Base-by-base conservation (phyloP, 257 asterid genomes). In the Penstemon eatonii region DNA sequence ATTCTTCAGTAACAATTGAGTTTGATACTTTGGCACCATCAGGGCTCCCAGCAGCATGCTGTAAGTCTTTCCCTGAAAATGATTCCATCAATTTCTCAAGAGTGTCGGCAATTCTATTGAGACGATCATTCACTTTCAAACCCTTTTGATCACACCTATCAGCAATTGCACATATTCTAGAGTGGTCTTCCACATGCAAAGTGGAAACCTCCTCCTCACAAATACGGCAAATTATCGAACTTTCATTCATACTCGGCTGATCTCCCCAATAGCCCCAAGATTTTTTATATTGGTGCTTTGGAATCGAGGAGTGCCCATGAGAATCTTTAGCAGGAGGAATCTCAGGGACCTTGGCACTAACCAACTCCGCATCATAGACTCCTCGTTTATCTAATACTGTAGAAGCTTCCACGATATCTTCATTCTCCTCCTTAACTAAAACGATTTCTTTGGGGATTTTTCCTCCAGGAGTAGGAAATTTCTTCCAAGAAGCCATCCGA, bases 141-240 rank as follows among this genome's bases (percentile, higher is more conserved):
- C 99, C 99, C 79, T 87, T 89, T 54, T 87, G 96, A 85, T 94
- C 99, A 69, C 96, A 91, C 44, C 99, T 84, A 89, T 94, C 96
- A 46, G 99, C 96, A 64, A 94, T 80, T 56, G 99, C 96, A 78
- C 99, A 94, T 74, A 94, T 80, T 82, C 93, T 83, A 45, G 99
- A 94, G 83, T 94, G 99, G 69, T 94, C 99, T 82, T 94, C 99
- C 73, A 94, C 99, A 37, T 87, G 96, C 82, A 82, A 85, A 71
- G 99, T 94, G 46, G 95, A 96, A 77, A 94, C 96, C 83, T 89
- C 96, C 74, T 94, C 99, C 83, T 94, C 99, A 75, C 99, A 94
- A 69, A 94, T 94, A 65, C 99, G 96, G 73, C 99, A 94, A 63
- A 94, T 94, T 68, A 94, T 94, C 56, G 99, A 94, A 77, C 92